Base-by-base conservation (phyloP, 139 green algal species). In the Picochlorum sp. region DNA sequence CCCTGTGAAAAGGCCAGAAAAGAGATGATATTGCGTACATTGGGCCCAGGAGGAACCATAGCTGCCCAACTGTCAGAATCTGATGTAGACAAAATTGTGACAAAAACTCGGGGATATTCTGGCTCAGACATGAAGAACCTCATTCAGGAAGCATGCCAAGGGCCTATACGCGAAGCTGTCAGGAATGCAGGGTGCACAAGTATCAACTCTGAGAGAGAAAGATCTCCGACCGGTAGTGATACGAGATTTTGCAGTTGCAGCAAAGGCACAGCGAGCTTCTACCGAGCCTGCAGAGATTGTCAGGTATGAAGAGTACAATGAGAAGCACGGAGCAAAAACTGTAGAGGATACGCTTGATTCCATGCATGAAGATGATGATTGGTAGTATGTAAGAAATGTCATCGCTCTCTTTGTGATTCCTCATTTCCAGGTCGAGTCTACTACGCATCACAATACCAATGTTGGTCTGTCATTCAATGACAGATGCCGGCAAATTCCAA, bases 81-180 rank as follows among this genome's bases (percentile, higher is more conserved):
- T 0, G 88, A 96, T 52, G 24, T 96, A 15, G 56, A 61, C 37
- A 91, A 94, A 77, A 62, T 96, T 34, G 81, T 92, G 24, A 51
- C 51, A 30, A 87, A 83, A 69, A 95, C 88, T 8, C 72, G 81
- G 2, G 82, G 84, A 49, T 90, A 92, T 73, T 76, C 74, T 56
- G 73, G 64, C 26, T 88, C 79, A 13, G 94, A 99, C 81, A 95
- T 99, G 86, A 77, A 78, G 65, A 86, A 90, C 58, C 77, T 97
- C 9, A 86, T 97, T 13, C 83, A 96, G 64, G 93, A 98, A 71
- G 93, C 92, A 20, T 94, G 85, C 68, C 84, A 94, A 67, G 85
- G 82, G 8, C 87, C 91, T 1, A 76, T 97, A 49, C 72, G 91
- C 4, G 87, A 96, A 44, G 82, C 79, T 4, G 69, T 86, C 61